Evolutionary conservation across 2,329 filamentous ascomycete genomes (phyloP).

Genomic region (Ambrosiella beaveri): DNA sequence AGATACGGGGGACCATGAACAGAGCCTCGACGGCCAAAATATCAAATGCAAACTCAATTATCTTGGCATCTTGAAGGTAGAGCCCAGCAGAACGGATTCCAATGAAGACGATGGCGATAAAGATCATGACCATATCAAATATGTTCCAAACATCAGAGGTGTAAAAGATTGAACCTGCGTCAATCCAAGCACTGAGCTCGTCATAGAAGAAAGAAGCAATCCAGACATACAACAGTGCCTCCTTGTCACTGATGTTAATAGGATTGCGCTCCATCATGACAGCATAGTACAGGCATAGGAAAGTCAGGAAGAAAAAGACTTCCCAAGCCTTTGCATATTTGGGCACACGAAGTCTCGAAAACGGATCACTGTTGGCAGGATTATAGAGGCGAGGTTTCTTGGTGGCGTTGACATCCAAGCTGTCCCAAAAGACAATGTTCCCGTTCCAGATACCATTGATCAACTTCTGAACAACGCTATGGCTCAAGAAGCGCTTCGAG

Average conservation of each 20-base stretch:
- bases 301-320: conserved; percentile 60
- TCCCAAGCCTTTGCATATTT: conserved; percentile 76
- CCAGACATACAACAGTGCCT: conserved; percentile 68
- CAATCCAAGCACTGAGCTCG: conserved; percentile 66
- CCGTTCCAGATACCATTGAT: conserved; percentile 75
- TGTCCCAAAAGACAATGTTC: conserved; percentile 76
- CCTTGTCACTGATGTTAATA: conserved; percentile 45
- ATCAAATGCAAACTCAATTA: conserved; percentile 72
- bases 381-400: conserved; percentile 70
- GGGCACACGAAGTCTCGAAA: conserved; percentile 59
- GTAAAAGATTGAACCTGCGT: conserved; percentile 77
- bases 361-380: conserved; percentile 47
- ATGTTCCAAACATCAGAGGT: conserved; percentile 68
- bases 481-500: conserved; percentile 71
- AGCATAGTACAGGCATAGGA: conserved; percentile 69
- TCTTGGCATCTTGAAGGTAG: conserved; percentile 33
- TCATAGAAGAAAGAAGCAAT: conserved; percentile 78
- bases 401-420: conserved; percentile 50
- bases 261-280: conserved; percentile 61
- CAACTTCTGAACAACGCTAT: conserved; percentile 65
- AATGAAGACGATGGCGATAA: conserved; percentile 54
- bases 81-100: conserved; percentile 55
- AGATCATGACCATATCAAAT: conserved; percentile 57
- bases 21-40: conserved; percentile 77
- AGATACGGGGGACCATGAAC: conserved; percentile 78